Evolutionary conservation across 306 rosid species (phyloP).

Genomic region (Ormosia emarginata): DNA sequence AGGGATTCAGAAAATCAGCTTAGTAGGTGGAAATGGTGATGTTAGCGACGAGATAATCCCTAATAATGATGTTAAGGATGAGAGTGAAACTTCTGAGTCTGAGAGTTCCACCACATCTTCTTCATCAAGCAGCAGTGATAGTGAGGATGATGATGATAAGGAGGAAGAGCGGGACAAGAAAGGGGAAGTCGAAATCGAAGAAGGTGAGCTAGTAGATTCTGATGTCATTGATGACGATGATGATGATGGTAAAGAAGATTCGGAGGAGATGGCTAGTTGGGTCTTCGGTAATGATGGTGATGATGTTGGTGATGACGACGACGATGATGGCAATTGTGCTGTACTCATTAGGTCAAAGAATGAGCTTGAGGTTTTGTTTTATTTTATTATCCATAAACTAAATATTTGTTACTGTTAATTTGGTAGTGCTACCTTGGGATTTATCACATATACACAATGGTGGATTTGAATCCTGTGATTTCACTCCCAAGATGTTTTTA

Average conservation of each 20-base stretch:
- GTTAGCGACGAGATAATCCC: background rate
- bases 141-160: too few relatives aligned
- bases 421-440: too few relatives aligned
- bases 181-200: conserved; percentile 43
- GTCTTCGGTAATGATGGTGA: background rate
- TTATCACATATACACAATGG: background rate
- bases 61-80: background rate
- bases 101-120: conserved; percentile 28
- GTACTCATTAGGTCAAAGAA: conserved; percentile 39
- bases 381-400: background rate
- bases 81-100: conserved; percentile 26
- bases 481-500: background rate
- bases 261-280: background rate
- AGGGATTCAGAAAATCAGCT: conserved; percentile 37
- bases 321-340: background rate
- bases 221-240: conserved; percentile 5
- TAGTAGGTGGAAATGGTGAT: background rate
- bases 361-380: conserved; percentile 52
- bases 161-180: conserved; percentile 14
- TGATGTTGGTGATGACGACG: background rate
- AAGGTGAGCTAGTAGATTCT: conserved; percentile 65
- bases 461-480: background rate
- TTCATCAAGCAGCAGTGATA: too few relatives aligned
- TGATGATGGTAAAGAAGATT: background rate
- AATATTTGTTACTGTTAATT: background rate